Evolutionary conservation across 768 basidiomycete species (phyloP), one percentile per base, ranked within the genome.

Genomic region (Boletus edulis): DNA sequence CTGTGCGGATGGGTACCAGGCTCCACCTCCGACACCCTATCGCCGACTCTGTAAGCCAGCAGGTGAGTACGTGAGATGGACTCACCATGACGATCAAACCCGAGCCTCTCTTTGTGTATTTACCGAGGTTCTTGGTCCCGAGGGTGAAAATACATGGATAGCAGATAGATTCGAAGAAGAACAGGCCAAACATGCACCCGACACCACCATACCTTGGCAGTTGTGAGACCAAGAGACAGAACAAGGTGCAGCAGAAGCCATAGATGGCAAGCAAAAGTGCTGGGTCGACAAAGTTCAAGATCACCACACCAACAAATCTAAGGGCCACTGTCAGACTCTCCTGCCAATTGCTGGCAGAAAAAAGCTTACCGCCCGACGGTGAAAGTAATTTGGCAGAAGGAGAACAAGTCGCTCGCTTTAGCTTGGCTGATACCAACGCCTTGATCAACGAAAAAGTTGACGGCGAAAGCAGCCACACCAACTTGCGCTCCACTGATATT

Each of bases 91-190:
- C 85, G 54, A 86, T 82, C 54, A 85, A 68, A 52, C 83, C 81
- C 14, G 84, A 85, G 5, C 84, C 84, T 50, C 70, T 70, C 66
- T 85, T 86, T 6, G 83, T 83, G 63, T 85, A 74, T 39, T 73
- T 72, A 29, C 84, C 85, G 34, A 86, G 70, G 61, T 83, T 81
- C 73, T 85, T 84, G 47, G 85, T 86, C 9, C 76, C 84, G 37
- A 86, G 74, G 3, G 83, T 86, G 72, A 85, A 86, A 55, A 86
- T 83, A 56, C 80, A 81, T 72, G 84, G 84, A 59, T 85, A 86
- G 61, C 86, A 88, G 55, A 89, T 87, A 31, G 85, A 86, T 69
- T 88, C 87, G 66, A 87, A 86, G 76, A 85, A 86, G 77, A 87
- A 87, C 51, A 89, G 70, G 52, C 75, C 65, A 63, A 86, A 88